Evolutionary conservation across 2,329 filamentous ascomycete genomes (phyloP).

Genomic region (Fusarium graminum): DNA sequence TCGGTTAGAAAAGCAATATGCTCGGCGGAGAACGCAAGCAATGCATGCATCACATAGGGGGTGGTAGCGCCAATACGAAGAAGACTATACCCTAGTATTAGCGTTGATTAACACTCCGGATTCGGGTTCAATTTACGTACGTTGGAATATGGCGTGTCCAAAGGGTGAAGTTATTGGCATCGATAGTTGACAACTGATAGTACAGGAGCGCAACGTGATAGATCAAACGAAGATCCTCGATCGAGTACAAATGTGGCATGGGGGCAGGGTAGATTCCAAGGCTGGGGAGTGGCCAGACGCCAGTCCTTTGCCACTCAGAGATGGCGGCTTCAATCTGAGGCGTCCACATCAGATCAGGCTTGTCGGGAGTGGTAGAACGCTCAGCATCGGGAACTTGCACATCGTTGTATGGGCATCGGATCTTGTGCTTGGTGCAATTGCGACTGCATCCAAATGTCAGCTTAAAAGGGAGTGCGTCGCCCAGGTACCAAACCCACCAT

Average conservation of each 20-base stretch:
- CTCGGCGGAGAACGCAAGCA: constrained; percentile 93
- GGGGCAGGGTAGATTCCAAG: constrained; percentile 82
- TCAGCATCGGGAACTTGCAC: constrained; percentile 74
- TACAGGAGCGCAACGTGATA: constrained; percentile 91
- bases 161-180: constrained; percentile 86
- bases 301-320: constrained; percentile 85
- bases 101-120: constrained; percentile 8
- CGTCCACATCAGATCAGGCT: constrained; percentile 83
- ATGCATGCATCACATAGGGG: constrained; percentile 92
- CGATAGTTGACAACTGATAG: constrained; percentile 80
- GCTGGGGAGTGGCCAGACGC: constrained; percentile 86
- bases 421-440: constrained; percentile 99
- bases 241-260: constrained; percentile 77
- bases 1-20: constrained; percentile 92
- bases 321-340: constrained; percentile 86
- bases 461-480: neutral
- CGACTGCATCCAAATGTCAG: constrained; percentile 69
- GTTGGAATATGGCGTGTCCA: constrained; percentile 95
- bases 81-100: constrained; percentile 46
- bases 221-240: constrained; percentile 87
- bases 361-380: constrained; percentile 70
- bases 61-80: constrained; percentile 85
- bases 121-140: constrained; percentile 66
- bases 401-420: constrained; percentile 98
- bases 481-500: constrained; percentile 73